These are phyloP conservation scores for Sporothrix protearum DNA, from an alignment of 2,329 filamentous ascomycete species.

Conservation along the genomic window DNA sequence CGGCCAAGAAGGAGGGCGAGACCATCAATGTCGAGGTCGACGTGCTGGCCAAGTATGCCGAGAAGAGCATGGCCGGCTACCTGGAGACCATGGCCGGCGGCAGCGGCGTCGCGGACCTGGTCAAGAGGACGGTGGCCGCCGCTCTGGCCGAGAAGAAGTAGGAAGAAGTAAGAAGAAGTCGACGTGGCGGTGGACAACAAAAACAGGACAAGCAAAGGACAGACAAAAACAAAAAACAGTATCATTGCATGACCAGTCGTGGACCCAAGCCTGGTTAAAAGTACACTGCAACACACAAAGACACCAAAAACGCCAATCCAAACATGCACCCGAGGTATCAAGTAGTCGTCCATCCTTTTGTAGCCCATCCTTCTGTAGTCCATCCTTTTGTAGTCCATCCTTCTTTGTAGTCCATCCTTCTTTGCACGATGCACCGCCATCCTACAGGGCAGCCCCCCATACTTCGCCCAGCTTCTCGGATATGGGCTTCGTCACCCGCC, in stretches of 20 bases:
- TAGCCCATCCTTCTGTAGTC: background rate
- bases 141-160: slow-evolving; percentile 43
- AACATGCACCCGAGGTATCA: slow-evolving; percentile 5
- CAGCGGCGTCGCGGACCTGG: slow-evolving; percentile 64
- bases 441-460: slow-evolving; percentile 54
- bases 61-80: slow-evolving; percentile 84
- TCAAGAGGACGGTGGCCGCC: slow-evolving; percentile 70
- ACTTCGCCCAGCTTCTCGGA: slow-evolving; percentile 69
- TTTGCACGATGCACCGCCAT: slow-evolving; percentile 29
- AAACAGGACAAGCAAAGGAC: background rate
- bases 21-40: slow-evolving; percentile 91
- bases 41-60: slow-evolving; percentile 78
- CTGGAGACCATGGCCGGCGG: slow-evolving; percentile 54
- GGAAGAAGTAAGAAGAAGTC: too few species aligned
- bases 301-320: background rate
- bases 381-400: background rate
- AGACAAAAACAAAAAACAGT: background rate
- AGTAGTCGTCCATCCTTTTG: background rate
- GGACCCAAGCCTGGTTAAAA: background rate
- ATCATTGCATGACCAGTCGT: background rate
- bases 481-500: slow-evolving; percentile 58
- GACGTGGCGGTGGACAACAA: background rate
- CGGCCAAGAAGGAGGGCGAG: slow-evolving; percentile 72
- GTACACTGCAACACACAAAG: background rate
- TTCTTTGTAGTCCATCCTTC: background rate